Evolutionary conservation across 1,284 basidiomycete genomes (phyloP), one percentile per base, ranked within the genome.

Genomic region (Nidula niveotomentosa): DNA sequence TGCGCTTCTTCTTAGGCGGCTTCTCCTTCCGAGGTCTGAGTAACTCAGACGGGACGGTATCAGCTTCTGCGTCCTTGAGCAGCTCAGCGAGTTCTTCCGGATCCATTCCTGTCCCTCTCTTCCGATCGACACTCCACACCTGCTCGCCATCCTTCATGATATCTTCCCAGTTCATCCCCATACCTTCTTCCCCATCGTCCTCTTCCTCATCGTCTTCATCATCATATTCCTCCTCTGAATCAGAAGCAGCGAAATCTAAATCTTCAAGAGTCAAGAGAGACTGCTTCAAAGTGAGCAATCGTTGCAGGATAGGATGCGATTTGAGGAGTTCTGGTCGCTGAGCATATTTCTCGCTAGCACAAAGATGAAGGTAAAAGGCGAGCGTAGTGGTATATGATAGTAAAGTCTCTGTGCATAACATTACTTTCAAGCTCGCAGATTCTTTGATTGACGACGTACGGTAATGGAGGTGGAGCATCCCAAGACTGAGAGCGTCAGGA

Each of bases 361-460:
- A 86, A 30, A 99, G 80, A 69, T 96, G 88, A 51, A 99, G 79
- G 75, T 97, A 98, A 76, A 96, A 98, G 0, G 95, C 91, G 47
- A 98, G 86, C 1, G 88, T 90, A 1, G 94, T 93, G 8, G 91
- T 82, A 69, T 99, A 99, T 8, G 95, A 93, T 46, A 96, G 74
- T 2, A 97, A 78, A 1, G 93, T 84, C 77, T 98, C 93, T 94
- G 68, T 51, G 5, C 53, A 43, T 57, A 39, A 57, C 37, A 54
- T 36, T 18, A 35, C 48, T 45, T 53, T 12, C 47, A 17, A 35
- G n/a, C 18, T 30, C 51, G 30, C 13, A n/a, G 12, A 43, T 18
- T 44, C 52, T 36, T 54, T 33, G 39, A 49, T 5, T 41, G 5
- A 23, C 30, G 36, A 77, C 87, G 65, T 69, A 90, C 90, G 91